Base-by-base conservation (phyloP, 257 asterid genomes). In the Solanum raphanifolium region DNA sequence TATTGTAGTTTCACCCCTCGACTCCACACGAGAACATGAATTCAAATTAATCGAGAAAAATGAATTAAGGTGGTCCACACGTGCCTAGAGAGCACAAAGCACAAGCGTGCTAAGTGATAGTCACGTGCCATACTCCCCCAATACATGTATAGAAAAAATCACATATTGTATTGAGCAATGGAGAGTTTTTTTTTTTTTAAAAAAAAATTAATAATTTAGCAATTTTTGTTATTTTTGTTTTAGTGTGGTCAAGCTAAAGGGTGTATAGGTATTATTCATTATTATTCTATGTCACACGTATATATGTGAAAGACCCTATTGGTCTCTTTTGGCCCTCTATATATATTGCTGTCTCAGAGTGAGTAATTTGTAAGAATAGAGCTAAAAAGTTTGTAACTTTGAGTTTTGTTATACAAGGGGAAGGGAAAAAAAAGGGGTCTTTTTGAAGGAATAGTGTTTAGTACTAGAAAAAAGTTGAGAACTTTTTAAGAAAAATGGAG, bases 101-200 rank as follows among this genome's bases (percentile, higher is more conserved):
- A 78, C 62, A 75, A 87, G 89, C 76, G 88, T 84, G 90, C 84
- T 46, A 58, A 41, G 55, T 79, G 86, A 41, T 90, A 62, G 7
- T 84, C 94, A 91, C 94, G 93, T 91, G 92, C 88, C 85, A 20
- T 31, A 76, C 87, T 75, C 66, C 89, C 48, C 89, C 48, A 35
- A 4, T 5, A 32, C 13, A 72, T 73, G 48, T 21, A 34, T 72
- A 18, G 27, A 72, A 72, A 36, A 72, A 72, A 72, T 71, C 27
- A 34, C 79, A 92, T 89, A 91, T 89, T 69, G 85, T 91, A 82
- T 83, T 48, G 55, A 83, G 58, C 84, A 87, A 86, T 68, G 34
- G 35, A 27, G 35, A 5, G 9, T 5, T 5, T 12, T 27, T 68
- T n/a, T 25, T 10, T 12, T 11, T 12, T 25, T n/a, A 32, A 31